Evolutionary conservation across 371 early-diverging fungal species (phyloP).

Genomic region (Funneliformis caledonium): DNA sequence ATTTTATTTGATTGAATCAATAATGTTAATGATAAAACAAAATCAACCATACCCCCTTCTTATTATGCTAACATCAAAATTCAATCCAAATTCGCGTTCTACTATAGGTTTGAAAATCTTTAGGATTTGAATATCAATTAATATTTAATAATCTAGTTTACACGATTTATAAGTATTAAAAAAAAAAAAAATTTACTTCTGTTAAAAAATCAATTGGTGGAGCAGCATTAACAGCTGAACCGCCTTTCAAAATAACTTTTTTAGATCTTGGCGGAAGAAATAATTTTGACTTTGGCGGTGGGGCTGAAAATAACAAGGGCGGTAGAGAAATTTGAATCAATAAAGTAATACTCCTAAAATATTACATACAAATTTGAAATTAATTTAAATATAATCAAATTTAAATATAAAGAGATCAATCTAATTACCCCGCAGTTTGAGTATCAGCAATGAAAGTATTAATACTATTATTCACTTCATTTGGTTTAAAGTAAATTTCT

Average conservation of each 20-base stretch:
- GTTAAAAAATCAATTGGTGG: constrained; percentile 30
- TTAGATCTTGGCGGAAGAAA: constrained; percentile 5
- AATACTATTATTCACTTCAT: too few species aligned
- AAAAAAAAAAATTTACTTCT: not conserved
- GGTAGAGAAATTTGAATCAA: constrained; percentile 17
- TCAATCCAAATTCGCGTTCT: constrained; percentile 6
- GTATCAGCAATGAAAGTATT: constrained; percentile 26
- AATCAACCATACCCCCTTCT: not conserved
- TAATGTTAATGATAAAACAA: not conserved
- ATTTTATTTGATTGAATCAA: not conserved
- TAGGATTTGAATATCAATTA: not conserved
- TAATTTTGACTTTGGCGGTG: not conserved
- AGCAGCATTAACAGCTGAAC: not conserved
- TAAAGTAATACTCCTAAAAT: constrained; percentile 19
- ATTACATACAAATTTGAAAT: not conserved
- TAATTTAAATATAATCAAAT: not conserved
- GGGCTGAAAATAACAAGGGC: constrained; percentile 7
- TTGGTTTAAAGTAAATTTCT: constrained; percentile 26
- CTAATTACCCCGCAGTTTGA: constrained; percentile 14
- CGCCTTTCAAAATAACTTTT: constrained; percentile 24
- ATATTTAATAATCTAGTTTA: not conserved
- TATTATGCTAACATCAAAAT: constrained; percentile 23
- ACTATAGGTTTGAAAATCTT: constrained; percentile 30
- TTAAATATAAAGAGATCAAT: too few species aligned
- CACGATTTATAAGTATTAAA: not conserved